Percentiles rank a stretch among this genome's conserved stretches.
phyloP scores from a whole-genome alignment of 805 yeast genomes.

The Cephaloascus albidus region DNA sequence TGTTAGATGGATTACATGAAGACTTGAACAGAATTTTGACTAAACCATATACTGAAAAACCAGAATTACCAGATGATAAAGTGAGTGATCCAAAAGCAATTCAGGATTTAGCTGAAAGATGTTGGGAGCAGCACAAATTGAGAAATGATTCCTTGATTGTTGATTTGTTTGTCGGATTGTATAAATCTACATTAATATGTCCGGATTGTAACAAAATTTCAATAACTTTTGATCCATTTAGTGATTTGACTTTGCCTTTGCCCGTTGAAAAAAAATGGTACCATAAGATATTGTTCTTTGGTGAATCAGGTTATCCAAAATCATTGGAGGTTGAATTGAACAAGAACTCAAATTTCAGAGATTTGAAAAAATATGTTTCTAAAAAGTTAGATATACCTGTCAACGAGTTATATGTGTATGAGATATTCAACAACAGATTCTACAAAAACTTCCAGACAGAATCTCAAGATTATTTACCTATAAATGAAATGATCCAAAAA shows the following conservation, averaged over 20 bases:
- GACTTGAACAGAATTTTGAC: slow-evolving; percentile 75
- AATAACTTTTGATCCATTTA: slow-evolving; percentile 89
- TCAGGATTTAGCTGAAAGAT: slow-evolving; percentile 53
- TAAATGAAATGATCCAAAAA: slow-evolving; percentile 54
- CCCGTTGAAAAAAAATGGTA: slow-evolving; percentile 73
- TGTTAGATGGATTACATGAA: slow-evolving; percentile 85
- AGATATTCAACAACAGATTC: slow-evolving; percentile 55
- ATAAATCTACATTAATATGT: slow-evolving; percentile 83
- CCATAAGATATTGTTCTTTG: slow-evolving; percentile 52
- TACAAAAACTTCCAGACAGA: slow-evolving; percentile 58
- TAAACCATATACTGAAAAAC: slow-evolving; percentile 86
- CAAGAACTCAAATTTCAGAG: slow-evolving; percentile 54
- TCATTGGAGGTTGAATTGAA: slow-evolving; percentile 63
- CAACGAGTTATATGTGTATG: slow-evolving; percentile 18
- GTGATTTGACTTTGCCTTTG: slow-evolving; percentile 81
- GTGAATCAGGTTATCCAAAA: slow-evolving; percentile 41
- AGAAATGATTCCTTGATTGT: slow-evolving; percentile 80
- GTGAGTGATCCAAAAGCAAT: slow-evolving; percentile 45
- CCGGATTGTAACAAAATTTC: slow-evolving; percentile 76
- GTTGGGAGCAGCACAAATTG: slow-evolving; percentile 73
- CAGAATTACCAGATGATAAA: slow-evolving; percentile 63
- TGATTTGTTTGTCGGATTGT: slow-evolving; percentile 85
- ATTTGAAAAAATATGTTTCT: slow-evolving; percentile 54
- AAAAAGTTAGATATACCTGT: slow-evolving; percentile 25
- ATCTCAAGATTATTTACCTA: slow-evolving; percentile 54